Conservation (phyloP, 805 yeast genomes). For the Candida patagonica region DNA sequence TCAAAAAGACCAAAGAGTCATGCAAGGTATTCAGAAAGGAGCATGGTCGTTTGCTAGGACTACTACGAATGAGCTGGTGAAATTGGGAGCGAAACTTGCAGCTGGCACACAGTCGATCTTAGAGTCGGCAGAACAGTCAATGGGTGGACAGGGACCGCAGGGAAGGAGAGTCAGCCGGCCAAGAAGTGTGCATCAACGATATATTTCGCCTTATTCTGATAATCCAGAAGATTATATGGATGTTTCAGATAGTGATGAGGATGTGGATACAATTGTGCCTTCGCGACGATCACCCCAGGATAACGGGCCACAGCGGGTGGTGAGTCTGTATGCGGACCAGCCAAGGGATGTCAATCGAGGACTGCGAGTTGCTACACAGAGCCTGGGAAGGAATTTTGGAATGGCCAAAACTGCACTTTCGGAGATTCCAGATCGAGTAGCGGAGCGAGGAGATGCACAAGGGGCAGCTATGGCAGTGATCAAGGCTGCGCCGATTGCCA, state of each 20-base stretch:
- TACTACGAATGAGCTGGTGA: slow-evolving; percentile 70
- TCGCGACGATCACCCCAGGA: background rate
- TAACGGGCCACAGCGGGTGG: slow-evolving; percentile 24
- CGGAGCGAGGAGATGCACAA: slow-evolving; percentile 50
- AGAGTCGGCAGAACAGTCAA: slow-evolving; percentile 68
- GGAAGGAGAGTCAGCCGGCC: slow-evolving; percentile 21
- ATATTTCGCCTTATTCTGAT: slow-evolving; percentile 19
- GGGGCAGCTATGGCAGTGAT: slow-evolving; percentile 61
- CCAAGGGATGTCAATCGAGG: slow-evolving; percentile 70
- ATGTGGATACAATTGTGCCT: slow-evolving; percentile 7
- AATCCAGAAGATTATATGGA: slow-evolving; percentile 12
- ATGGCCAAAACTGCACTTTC: slow-evolving; percentile 57
- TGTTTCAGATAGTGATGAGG: slow-evolving; percentile 17
- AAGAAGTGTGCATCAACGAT: slow-evolving; percentile 4
- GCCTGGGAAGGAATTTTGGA: slow-evolving; percentile 58
- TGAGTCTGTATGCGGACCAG: slow-evolving; percentile 78
- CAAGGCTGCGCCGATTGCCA: slow-evolving; percentile 68
- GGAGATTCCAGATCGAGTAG: slow-evolving; percentile 51
- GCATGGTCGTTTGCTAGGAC: slow-evolving; percentile 63
- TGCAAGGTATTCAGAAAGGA: slow-evolving; percentile 67
- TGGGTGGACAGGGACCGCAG: slow-evolving; percentile 65
- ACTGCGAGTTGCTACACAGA: slow-evolving; percentile 58
- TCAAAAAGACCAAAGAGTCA: slow-evolving; percentile 57
- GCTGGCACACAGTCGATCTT: slow-evolving; percentile 78
- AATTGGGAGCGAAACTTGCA: slow-evolving; percentile 75